Percentiles rank a stretch among this genome's conserved stretches.
These are phyloP conservation scores for Rhazya stricta DNA, from an alignment of 257 asterid species.

Conservation along the genomic window DNA sequence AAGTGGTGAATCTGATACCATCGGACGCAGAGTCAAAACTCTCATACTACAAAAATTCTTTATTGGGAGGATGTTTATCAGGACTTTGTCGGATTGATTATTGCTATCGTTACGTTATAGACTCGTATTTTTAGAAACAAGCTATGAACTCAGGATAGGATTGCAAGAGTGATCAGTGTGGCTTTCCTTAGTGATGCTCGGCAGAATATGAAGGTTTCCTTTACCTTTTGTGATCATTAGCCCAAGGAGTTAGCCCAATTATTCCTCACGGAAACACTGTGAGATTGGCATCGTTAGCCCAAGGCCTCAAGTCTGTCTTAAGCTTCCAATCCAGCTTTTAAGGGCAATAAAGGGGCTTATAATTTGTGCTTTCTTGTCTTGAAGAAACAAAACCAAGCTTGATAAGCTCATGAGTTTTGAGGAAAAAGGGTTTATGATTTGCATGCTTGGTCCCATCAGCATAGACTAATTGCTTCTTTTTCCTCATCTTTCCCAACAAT, in stretches of 20 bases:
- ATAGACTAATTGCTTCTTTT: background rate
- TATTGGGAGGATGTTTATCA: too few relatives aligned
- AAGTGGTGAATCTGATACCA: constrained; percentile 5
- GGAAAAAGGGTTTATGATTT: background rate
- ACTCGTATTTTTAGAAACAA: too few relatives aligned
- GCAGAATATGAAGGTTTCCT: background rate
- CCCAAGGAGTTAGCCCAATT: background rate
- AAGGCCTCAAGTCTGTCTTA: too few relatives aligned
- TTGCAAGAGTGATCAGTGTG: too few relatives aligned
- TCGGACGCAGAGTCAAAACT: background rate
- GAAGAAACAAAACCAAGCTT: background rate
- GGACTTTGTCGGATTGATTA: too few relatives aligned
- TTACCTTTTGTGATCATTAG: background rate
- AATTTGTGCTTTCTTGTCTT: background rate
- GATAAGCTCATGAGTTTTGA: background rate
- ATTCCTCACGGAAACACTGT: background rate
- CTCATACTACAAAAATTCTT: background rate
- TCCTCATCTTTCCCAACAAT: background rate
- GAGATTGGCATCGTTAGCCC: too few relatives aligned
- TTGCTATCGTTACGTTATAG: too few relatives aligned
- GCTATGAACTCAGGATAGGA: too few relatives aligned
- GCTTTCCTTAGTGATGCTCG: background rate
- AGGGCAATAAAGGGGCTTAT: background rate
- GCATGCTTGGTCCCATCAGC: background rate
- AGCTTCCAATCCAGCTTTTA: background rate